These are phyloP conservation scores for Kodamaea kaohsiungensis DNA, from an alignment of 805 yeast genomes.

Conservation along the genomic window DNA sequence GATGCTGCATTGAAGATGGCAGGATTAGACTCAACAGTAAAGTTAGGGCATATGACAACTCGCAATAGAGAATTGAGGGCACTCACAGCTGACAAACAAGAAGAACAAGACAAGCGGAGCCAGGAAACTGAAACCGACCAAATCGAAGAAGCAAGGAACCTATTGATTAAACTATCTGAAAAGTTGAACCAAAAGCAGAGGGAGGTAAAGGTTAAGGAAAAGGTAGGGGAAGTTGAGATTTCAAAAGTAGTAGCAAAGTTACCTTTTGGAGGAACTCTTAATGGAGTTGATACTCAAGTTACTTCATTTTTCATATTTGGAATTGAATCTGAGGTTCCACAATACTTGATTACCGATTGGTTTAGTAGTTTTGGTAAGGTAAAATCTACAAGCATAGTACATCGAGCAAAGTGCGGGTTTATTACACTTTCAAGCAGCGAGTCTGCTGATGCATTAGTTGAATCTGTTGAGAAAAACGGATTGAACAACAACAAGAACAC, in stretches of 20 bases:
- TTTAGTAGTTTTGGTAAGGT: conserved; percentile 50
- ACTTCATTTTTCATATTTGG: conserved; percentile 77
- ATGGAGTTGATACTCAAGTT: conserved; percentile 35
- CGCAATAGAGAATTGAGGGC: conserved; percentile 39
- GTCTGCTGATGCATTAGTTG: conserved; percentile 50
- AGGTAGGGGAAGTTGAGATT: conserved; percentile 43
- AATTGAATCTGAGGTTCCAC: conserved; percentile 64
- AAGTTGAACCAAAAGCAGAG: conserved; percentile 19
- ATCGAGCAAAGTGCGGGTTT: conserved; percentile 64
- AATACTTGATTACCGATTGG: conserved; percentile 54
- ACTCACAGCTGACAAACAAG: conserved; percentile 48
- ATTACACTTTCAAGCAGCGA: conserved; percentile 51
- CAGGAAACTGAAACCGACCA: conserved; percentile 14
- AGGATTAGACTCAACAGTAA: conserved; percentile 38
- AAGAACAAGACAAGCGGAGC: conserved; percentile 44
- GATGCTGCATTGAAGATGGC: conserved; percentile 81
- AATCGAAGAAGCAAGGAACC: conserved; percentile 43
- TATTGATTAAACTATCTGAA: conserved; percentile 52
- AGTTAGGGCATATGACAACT: conserved; percentile 13
- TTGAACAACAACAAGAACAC: conserved; percentile 26
- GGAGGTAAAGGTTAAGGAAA: conserved; percentile 10
- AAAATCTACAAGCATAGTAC: conserved; percentile 51
- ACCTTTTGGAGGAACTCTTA: conserved; percentile 67
- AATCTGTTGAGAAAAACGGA: conserved; percentile 22
- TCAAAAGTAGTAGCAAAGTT: conserved; percentile 54